These are phyloP conservation scores for Neurospora sp. DNA, from an alignment of 495 filamentous ascomycete genomes.

Conservation along the genomic window DNA sequence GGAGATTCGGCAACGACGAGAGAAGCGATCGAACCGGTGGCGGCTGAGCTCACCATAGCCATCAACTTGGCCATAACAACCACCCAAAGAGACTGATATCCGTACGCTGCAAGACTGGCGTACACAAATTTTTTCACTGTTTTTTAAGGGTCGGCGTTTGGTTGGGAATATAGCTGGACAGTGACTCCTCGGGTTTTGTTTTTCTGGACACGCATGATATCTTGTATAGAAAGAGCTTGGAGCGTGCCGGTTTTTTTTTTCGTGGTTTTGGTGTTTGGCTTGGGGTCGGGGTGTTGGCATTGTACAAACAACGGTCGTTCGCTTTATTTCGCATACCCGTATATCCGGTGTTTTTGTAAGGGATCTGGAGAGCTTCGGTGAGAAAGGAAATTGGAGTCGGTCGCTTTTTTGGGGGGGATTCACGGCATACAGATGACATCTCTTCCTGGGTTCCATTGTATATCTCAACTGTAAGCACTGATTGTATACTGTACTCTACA, in stretches of 20 bases:
- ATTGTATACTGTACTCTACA: not conserved
- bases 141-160: not conserved
- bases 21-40: not conserved
- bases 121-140: not conserved
- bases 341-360: not conserved
- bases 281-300: not conserved
- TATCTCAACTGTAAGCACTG: not conserved
- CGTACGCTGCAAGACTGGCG: not conserved
- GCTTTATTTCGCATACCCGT: not conserved
- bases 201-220: not conserved
- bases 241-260: not conserved
- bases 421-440: not conserved
- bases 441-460: not conserved
- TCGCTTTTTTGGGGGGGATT: not conserved
- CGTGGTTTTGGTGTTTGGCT: not conserved
- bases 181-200: not conserved
- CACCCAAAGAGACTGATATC: not conserved
- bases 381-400: not conserved
- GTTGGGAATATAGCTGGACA: not conserved
- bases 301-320: not conserved
- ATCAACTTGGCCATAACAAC: not conserved
- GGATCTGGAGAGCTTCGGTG: not conserved
- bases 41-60: not conserved
- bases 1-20: not conserved
- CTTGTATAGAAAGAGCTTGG: not conserved